phyloP scores from a whole-genome alignment of 805 yeast genomes.

The Candida tallmaniae region DNA sequence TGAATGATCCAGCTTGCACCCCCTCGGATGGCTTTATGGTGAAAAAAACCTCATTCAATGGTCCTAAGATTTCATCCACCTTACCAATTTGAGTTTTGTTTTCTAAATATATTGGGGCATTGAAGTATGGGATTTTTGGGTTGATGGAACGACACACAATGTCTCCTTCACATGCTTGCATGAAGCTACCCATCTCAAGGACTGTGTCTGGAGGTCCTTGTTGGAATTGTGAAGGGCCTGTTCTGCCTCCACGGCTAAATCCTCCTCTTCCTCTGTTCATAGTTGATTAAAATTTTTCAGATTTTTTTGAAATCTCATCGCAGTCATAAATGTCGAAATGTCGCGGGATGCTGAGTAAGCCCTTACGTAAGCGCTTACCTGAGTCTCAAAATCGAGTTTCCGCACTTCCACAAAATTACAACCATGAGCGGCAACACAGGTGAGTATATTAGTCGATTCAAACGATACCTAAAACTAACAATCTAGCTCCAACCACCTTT shows the following conservation, averaged over 20 bases:
- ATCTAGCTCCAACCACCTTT: conserved; percentile 20
- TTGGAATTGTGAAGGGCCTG: conserved; percentile 69
- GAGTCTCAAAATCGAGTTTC: no score
- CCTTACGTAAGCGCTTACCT: no score
- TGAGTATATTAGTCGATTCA: no score
- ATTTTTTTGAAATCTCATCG: no score
- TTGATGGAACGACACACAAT: conserved; percentile 94
- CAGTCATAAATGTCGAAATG: no score
- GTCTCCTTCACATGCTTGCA: conserved; percentile 95
- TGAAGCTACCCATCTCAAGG: conserved; percentile 88
- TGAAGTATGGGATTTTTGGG: conserved; percentile 93
- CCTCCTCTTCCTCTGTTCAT: conserved; percentile 77
- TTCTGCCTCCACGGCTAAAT: conserved; percentile 63
- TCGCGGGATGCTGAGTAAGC: background rate
- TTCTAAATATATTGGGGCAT: conserved; percentile 96
- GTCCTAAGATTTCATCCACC: conserved; percentile 97
- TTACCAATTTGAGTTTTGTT: conserved; percentile 96
- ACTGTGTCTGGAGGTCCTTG: conserved; percentile 95
- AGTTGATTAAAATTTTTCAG: conserved; percentile 7
- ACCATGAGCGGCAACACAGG: no score
- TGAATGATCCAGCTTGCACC: conserved; percentile 88
- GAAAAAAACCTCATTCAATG: conserved; percentile 95
- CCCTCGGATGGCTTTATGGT: conserved; percentile 96
- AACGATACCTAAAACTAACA: no score
- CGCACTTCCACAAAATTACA: no score